Base-by-base conservation (phyloP, 257 asterid species). In the Primulina tabacum region DNA sequence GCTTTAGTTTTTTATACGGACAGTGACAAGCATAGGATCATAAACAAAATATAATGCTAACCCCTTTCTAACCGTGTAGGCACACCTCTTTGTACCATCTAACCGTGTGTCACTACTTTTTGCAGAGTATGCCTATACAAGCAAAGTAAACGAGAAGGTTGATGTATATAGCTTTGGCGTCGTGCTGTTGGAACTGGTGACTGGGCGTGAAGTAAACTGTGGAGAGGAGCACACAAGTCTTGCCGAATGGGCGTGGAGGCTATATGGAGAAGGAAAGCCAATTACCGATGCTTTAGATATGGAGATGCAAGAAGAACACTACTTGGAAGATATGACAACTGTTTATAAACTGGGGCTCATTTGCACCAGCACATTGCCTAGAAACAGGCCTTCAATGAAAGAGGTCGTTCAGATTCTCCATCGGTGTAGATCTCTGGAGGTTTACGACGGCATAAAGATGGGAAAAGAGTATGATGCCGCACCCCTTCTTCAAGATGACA, bases 221-320 rank as follows among this genome's bases (percentile, higher is more conserved):
- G 91, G 92, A 56, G 95, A 82, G 4, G 95, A 89, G 75, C 81
- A 88, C 26, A 75, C 80, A 5, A 83, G 89, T 83, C 89, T 92
- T 1, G 95, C 94, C 10, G 95, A 92, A 71, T 92, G 97, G 96
- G 96, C 96, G 5, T 89, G 97, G 96, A 83, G 61, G 80, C 83
- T 76, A 29, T 85, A 78, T 0, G 81, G 80, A 65, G 88, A 89
- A 69, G 96, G 85, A 52, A 82, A 69, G 58, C 81, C 82, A 0
- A 72, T 82, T 4, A 69, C 4, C 1, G 87, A 85, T 29, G 78
- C 62, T 1, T 12, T 87, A 59, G 96, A 89, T 40, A 73, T 67
- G 29, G 88, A 74, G 40, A 82, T 92, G 10, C 83, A 70, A 76
- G 86, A 83, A 35, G 76, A 83, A 26, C 58, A 77, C 7, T 73